Evolutionary conservation across 345 rosid genomes (phyloP).

Genomic region (Erodium maritimum): DNA sequence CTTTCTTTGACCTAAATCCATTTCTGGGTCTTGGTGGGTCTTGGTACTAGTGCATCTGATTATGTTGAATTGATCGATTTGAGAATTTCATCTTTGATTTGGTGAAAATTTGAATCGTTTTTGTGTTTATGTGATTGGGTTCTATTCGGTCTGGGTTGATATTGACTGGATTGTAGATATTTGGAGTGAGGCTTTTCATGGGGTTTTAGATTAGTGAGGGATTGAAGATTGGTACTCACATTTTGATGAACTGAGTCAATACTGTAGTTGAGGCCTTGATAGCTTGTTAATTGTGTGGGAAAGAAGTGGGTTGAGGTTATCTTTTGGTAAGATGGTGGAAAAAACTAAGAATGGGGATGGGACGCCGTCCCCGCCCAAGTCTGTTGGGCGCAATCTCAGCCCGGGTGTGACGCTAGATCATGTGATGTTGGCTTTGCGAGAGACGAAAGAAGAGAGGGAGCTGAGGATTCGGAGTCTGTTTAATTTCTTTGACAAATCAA

Average conservation of each 20-base stretch:
- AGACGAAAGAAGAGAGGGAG: slow-evolving; percentile 55
- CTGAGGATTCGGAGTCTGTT: slow-evolving; percentile 43
- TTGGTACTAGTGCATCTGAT: background rate
- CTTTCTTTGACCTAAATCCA: background rate
- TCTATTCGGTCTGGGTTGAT: background rate
- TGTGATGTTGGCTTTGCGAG: slow-evolving; percentile 51
- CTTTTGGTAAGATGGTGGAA: slow-evolving; percentile 6
- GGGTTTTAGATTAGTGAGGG: too few relatives aligned
- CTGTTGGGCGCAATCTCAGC: slow-evolving; percentile 10
- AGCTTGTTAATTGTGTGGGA: background rate
- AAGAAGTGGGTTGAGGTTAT: slow-evolving; percentile 1
- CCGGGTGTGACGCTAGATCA: slow-evolving; percentile 52
- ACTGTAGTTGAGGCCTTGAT: too few relatives aligned
- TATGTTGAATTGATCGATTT: background rate
- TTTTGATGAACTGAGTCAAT: too few relatives aligned
- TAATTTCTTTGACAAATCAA: slow-evolving; percentile 41
- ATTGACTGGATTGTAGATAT: background rate
- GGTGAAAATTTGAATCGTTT: background rate
- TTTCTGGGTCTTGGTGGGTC: background rate
- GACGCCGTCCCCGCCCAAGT: background rate
- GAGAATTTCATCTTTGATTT: background rate
- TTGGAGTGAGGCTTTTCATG: too few relatives aligned
- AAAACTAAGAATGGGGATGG: slow-evolving; percentile 6
- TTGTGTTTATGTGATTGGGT: background rate
- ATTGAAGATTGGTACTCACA: too few relatives aligned